These are phyloP conservation scores for Trichoderma endophyticum DNA, from an alignment of 2,329 filamentous ascomycete species.

Conservation along the genomic window DNA sequence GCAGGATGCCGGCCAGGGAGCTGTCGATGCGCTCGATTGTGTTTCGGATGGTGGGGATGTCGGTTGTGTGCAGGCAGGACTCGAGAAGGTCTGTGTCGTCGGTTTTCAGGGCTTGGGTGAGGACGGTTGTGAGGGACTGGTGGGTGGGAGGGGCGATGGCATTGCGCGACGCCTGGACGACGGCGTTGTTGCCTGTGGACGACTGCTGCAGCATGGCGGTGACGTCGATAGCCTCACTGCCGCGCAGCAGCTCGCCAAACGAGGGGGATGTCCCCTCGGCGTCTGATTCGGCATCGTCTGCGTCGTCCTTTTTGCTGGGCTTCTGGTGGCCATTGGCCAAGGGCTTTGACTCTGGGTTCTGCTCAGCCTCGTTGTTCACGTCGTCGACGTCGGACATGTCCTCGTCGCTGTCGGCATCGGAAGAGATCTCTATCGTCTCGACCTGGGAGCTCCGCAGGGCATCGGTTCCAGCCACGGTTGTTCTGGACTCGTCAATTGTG, in stretches of 20 bases:
- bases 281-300: slow-evolving; percentile 39
- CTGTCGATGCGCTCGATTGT: slow-evolving; percentile 92
- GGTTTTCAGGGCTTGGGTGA: slow-evolving; percentile 87
- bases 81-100: slow-evolving; percentile 89
- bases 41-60: slow-evolving; percentile 72
- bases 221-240: slow-evolving; percentile 74
- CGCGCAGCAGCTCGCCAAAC: slow-evolving; percentile 82
- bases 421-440: slow-evolving; percentile 56
- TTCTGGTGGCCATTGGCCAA: slow-evolving; percentile 28
- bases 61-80: slow-evolving; percentile 80
- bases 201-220: slow-evolving; percentile 52
- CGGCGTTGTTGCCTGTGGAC: slow-evolving; percentile 27
- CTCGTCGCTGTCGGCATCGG: slow-evolving; percentile 50
- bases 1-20: slow-evolving; percentile 70
- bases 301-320: slow-evolving; percentile 23
- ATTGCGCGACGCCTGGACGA: slow-evolving; percentile 43
- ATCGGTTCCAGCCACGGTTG: slow-evolving; percentile 48
- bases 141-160: slow-evolving; percentile 62
- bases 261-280: slow-evolving; percentile 59
- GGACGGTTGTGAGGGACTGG: slow-evolving; percentile 84
- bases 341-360: slow-evolving; percentile 17
- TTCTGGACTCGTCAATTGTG: slow-evolving; percentile 56
- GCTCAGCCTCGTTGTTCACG: slow-evolving; percentile 22
- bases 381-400: slow-evolving; percentile 47
- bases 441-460: slow-evolving; percentile 36